These are phyloP conservation scores for Epichloe aotearoae DNA, from an alignment of 2,329 filamentous ascomycete species.

Conservation along the genomic window DNA sequence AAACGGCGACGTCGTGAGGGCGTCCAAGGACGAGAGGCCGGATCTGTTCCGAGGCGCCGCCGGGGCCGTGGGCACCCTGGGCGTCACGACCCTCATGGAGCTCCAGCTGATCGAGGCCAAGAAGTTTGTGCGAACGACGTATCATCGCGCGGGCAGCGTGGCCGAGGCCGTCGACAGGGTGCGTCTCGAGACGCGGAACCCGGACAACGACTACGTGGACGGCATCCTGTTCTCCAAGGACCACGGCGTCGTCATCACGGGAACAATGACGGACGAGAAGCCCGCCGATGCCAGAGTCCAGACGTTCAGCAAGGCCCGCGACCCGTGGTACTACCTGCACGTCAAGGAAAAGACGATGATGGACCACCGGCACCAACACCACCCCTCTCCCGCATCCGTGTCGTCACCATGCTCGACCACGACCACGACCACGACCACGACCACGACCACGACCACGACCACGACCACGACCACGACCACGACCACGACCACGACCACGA, in stretches of 20 bases:
- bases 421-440: conserved; percentile 6
- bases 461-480: conserved; percentile 7
- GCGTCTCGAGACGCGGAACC: conserved; percentile 28
- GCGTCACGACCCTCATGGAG: conserved; percentile 54
- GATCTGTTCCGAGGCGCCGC: conserved; percentile 56
- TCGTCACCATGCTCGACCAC: conserved; percentile 1
- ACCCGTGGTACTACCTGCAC: conserved; percentile 70
- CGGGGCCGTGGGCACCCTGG: conserved; percentile 54
- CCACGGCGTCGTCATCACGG: conserved; percentile 54
- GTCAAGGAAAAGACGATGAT: conserved; percentile 33
- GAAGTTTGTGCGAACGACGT: conserved; percentile 48
- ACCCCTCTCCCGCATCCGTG: conserved; percentile 9
- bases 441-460: conserved; percentile 7
- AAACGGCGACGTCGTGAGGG: conserved; percentile 48
- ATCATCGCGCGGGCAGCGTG: conserved; percentile 38
- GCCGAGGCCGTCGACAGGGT: conserved; percentile 35
- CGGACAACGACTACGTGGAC: conserved; percentile 55
- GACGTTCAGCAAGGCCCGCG: conserved; percentile 44
- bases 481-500: conserved; percentile 2
- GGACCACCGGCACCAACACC: neutral
- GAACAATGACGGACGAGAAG: conserved; percentile 43
- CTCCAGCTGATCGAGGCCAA: conserved; percentile 47
- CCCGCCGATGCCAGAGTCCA: conserved; percentile 28
- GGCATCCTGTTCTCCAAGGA: conserved; percentile 52
- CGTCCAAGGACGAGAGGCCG: conserved; percentile 25